A percentile compares a stretch with the other conserved stretches of the same genome.
Conservation (phyloP, 129 eudicot species). For the Pulicaria dysenterica region DNA sequence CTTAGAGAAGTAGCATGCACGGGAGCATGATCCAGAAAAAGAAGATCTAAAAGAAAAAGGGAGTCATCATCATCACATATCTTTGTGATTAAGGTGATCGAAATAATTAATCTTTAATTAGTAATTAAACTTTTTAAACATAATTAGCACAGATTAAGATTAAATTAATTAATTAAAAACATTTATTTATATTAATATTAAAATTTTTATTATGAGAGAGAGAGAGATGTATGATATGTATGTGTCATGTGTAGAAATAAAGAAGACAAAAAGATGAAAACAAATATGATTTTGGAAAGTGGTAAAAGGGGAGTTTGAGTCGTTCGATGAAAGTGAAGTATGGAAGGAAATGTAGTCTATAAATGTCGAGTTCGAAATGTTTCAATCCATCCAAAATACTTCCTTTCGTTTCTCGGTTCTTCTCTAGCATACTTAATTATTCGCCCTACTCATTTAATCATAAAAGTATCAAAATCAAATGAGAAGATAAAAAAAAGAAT, state of each 20-base stretch:
- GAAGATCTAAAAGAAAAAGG: slow-evolving; percentile 25
- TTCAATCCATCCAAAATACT: slow-evolving; percentile 48
- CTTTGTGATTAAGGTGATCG: slow-evolving; percentile 45
- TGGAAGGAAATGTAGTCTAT: slow-evolving; percentile 43
- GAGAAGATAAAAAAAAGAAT: too few species aligned
- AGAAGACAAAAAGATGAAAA: slow-evolving; percentile 54
- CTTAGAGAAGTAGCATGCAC: slow-evolving; percentile 22
- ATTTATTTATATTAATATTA: slow-evolving; percentile 19
- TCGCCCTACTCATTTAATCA: too few species aligned
- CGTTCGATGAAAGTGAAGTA: slow-evolving; percentile 71
- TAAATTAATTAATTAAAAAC: slow-evolving; percentile 17
- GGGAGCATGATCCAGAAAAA: slow-evolving; percentile 29
- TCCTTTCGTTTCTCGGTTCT: slow-evolving; percentile 51
- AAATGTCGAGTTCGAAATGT: slow-evolving; percentile 56
- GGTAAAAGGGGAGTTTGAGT: slow-evolving; percentile 33
- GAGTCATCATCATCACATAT: slow-evolving; percentile 39
- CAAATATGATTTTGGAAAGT: slow-evolving; percentile 41
- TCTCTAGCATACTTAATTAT: not conserved
- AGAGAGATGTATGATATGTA: slow-evolving; percentile 36
- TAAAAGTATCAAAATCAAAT: too few species aligned
- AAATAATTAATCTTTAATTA: slow-evolving; percentile 17
- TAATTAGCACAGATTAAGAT: slow-evolving; percentile 11
- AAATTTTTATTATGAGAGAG: too few species aligned
- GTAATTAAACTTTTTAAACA: not conserved
- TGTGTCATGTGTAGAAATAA: slow-evolving; percentile 42